Evolutionary conservation across 2,329 filamentous ascomycete species (phyloP), one percentile per base, ranked within the genome.

Genomic region (Canariomyces notabilis): DNA sequence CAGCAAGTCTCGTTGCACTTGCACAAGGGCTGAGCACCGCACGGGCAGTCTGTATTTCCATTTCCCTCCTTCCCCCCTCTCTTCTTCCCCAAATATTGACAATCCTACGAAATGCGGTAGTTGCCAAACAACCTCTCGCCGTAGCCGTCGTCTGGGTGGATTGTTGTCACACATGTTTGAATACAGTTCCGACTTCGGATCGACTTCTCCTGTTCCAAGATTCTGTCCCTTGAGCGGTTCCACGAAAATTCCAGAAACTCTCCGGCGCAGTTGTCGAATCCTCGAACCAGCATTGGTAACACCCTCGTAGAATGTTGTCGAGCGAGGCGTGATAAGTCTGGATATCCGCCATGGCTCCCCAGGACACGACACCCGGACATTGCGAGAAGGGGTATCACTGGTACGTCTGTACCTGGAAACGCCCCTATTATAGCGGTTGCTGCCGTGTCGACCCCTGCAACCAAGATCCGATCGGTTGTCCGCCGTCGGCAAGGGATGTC

Each of bases 381-480:
- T 52, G 51, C 45, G 44, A 47, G 5, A 46, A 35, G 40, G 46
- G 46, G 15, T 56, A 51, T 36, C 31, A 26, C 31, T 55, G 51
- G 50, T 51, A 44, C 37, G 41, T 21, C 9, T 51, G 51, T 23
- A 44, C 22, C 34, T 49, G 22, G 42, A 35, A 26, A 29, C 32
- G 19, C 5, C 34, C 35, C 5, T 35, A 15, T 23, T 74, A 70
- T 52, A 46, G 41, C 2, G 74, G 71, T 15, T 78, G 76, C 54
- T 78, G 74, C 56, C 57, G 61, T 12, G 57, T 64, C 12, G 58
- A 74, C 49, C 67, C 73, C 14, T 78, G 75, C 55, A 45, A 50
- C 3, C 41, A 59, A 38, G 36, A 45, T 5, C 37, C 42, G 2
- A 16, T 47, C 35, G 51, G 46, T 6, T 72, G 69, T 46, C 65